Evolutionary conservation across 805 yeast genomes (phyloP), one percentile per base, ranked within the genome.

Genomic region (Metschnikowia anglica): DNA sequence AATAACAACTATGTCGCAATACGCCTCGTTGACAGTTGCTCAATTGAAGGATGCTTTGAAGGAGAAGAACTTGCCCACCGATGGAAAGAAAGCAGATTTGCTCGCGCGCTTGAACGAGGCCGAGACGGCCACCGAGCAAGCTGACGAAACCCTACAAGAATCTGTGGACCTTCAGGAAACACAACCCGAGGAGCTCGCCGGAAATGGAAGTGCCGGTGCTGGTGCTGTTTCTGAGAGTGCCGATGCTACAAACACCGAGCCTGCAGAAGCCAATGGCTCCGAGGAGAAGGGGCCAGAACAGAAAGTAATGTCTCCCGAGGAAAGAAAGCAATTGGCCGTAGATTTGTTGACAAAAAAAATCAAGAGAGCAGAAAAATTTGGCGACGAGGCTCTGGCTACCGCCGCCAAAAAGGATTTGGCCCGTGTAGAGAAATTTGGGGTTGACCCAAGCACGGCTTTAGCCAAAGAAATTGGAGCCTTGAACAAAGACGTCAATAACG

Each of bases 391-490:
- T n/a, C 67, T 66, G 16, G 75, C 77, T 19, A 71, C 71, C 28
- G 73, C 70, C 16, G 77, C 85, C 36, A 79, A 79, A 56, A 80
- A 77, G 48, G 82, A 79, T 47, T 68, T 88, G 54, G 73, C 72
- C 27, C 79, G 96, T 59, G 79, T 89, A 49, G 83, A 83, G 60
- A 88, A 87, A 68, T 90, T 88, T 59, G 98, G 97, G 21, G 78
- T 88, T 37, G 84, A 81, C 48, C 60, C 73, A 26, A 81, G 81
- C 44, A 80, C 85, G 30, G 76, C 82, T 8, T 63, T 85, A 51
- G 89, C 88, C 27, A 70, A 67, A 49, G 89, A 84, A 56, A 70
- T 85, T 35, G 89, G 89, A 0, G 57, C 79, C 32, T 78, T 71
- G 37, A 68, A 66, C 52, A 58, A 53, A 17, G 55, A 57, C 16